Conservation (phyloP, 345 rosid species). For the Acer campestre region DNA sequence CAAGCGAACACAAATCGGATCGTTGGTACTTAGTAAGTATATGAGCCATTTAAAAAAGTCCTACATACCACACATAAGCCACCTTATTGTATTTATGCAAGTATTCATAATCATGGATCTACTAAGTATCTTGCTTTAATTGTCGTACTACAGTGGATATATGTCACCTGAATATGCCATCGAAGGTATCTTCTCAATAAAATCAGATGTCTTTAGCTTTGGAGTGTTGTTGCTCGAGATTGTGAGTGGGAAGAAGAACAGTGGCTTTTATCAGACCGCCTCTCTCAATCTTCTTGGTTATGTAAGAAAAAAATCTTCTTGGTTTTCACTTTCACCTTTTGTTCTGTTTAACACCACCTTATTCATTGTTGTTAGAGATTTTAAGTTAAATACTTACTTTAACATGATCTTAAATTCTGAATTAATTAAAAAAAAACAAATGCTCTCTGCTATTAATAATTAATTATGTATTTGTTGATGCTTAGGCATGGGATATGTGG, state of each 20-base stretch:
- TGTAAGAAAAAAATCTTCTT: neutral
- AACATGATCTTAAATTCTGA: neutral
- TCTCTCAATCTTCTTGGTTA: neutral
- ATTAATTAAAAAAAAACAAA: too few relatives aligned
- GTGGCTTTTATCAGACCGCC: constrained; percentile 38
- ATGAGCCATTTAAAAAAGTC: neutral
- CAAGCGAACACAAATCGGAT: constrained; percentile 40
- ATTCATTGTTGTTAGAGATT: neutral
- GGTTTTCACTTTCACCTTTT: too few relatives aligned
- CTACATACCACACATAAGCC: neutral
- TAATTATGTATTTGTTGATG: neutral
- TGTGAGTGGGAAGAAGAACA: constrained; percentile 49
- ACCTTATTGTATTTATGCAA: neutral
- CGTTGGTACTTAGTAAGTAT: constrained; percentile 50
- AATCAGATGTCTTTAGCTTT: constrained; percentile 55
- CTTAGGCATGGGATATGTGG: constrained; percentile 43
- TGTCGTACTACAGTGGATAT: constrained; percentile 35
- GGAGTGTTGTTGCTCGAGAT: constrained; percentile 56
- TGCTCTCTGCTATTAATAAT: neutral
- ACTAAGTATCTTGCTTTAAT: neutral
- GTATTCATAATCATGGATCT: neutral
- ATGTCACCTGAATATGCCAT: constrained; percentile 40
- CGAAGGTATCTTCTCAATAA: constrained; percentile 47
- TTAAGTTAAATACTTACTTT: too few relatives aligned
- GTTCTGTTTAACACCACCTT: neutral